Evolutionary conservation across 768 basidiomycete species (phyloP).

Genomic region (Lentinula sp.): DNA sequence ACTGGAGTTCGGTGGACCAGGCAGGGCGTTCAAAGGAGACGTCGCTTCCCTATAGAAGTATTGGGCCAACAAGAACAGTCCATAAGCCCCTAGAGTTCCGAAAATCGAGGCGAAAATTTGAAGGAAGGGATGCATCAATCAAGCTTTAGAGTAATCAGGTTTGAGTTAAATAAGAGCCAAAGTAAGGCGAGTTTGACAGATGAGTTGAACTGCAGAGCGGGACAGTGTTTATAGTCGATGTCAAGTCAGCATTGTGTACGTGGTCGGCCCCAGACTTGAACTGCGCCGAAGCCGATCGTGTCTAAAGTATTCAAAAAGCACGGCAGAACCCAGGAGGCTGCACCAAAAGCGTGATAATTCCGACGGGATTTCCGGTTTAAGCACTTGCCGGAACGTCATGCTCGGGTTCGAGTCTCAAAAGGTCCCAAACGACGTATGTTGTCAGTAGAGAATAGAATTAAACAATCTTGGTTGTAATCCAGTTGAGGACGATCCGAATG

Average conservation of each 20-base stretch:
- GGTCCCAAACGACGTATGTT: too few relatives aligned
- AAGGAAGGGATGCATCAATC: neutral
- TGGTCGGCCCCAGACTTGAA: neutral
- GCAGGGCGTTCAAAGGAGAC: conserved; percentile 8
- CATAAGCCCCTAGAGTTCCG: neutral
- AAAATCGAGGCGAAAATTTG: neutral
- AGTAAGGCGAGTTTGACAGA: neutral
- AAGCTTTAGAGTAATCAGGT: too few relatives aligned
- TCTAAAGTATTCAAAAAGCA: neutral
- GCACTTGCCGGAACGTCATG: too few relatives aligned
- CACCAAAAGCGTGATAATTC: neutral
- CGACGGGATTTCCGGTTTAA: neutral
- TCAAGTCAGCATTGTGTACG: neutral
- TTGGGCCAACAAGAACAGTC: neutral
- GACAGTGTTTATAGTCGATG: neutral
- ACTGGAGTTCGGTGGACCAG: conserved; percentile 27
- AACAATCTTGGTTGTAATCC: too few relatives aligned
- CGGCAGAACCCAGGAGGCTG: neutral
- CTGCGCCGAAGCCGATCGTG: neutral
- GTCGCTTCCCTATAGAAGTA: neutral
- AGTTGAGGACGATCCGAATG: too few relatives aligned
- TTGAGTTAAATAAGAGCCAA: neutral
- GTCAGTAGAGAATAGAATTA: too few relatives aligned
- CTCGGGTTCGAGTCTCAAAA: too few relatives aligned
- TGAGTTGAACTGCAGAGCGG: neutral